Evolutionary conservation across 192 early-diverging fungal species (phyloP).

Genomic region (Coemansia furcata): DNA sequence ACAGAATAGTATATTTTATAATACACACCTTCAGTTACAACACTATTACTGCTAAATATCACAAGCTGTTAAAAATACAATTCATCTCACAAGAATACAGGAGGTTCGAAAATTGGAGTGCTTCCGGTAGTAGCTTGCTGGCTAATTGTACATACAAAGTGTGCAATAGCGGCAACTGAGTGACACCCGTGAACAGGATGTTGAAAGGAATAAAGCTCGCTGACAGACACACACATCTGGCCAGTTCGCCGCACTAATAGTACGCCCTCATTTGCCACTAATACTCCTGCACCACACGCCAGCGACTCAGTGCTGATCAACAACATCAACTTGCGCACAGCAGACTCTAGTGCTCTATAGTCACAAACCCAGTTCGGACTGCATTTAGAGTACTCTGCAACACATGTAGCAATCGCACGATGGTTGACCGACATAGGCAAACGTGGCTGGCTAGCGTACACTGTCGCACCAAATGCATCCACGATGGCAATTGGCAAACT

Average conservation of each 20-base stretch:
- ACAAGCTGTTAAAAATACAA: not conserved
- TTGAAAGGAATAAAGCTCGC: constrained; percentile 3
- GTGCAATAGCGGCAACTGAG: constrained; percentile 3
- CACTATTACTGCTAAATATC: not conserved
- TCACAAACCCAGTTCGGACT: not conserved
- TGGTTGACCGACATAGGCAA: not conserved
- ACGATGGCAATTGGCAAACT: constrained; percentile 7
- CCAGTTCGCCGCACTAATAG: constrained; percentile 11
- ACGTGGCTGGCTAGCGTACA: not conserved
- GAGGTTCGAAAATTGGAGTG: not conserved
- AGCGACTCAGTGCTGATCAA: constrained; percentile 16
- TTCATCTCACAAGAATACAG: not conserved
- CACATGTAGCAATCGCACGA: not conserved
- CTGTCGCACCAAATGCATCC: not conserved
- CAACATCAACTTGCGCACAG: constrained; percentile 8
- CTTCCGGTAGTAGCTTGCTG: not conserved
- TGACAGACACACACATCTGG: constrained; percentile 5
- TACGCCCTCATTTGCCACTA: constrained; percentile 2
- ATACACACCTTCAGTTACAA: not conserved
- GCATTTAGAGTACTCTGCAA: not conserved
- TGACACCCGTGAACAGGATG: not conserved
- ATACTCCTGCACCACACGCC: constrained; percentile 10
- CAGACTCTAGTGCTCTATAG: constrained; percentile 1
- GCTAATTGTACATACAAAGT: constrained; percentile 6
- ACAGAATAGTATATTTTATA: not conserved